Evolutionary conservation across 2,329 filamentous ascomycete genomes (phyloP).

Genomic region (Nemania bipapillata): DNA sequence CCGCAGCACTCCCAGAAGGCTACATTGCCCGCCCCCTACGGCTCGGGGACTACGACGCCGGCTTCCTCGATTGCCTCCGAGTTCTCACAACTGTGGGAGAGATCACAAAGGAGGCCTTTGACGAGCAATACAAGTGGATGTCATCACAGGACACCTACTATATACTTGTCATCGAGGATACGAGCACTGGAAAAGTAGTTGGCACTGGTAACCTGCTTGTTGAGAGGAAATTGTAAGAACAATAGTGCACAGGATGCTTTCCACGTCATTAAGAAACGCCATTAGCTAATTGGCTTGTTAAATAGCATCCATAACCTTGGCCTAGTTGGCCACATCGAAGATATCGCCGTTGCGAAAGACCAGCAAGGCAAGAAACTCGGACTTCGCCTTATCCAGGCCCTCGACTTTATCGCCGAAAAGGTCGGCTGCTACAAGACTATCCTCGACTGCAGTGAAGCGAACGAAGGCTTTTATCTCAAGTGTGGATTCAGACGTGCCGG

Average conservation of each 20-base stretch:
- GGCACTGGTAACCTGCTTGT: slow-evolving; percentile 90
- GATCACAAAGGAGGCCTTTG: slow-evolving; percentile 78
- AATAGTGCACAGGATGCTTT: not conserved
- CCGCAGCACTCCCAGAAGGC: slow-evolving; percentile 76
- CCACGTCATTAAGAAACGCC: not conserved
- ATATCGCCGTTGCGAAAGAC: slow-evolving; percentile 93
- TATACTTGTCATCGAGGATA: slow-evolving; percentile 85
- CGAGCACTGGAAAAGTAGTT: slow-evolving; percentile 72
- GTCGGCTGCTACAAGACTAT: slow-evolving; percentile 98
- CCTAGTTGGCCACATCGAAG: slow-evolving; percentile 93
- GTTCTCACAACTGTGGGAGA: slow-evolving; percentile 95
- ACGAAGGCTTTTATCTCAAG: slow-evolving; percentile 98
- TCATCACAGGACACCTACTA: slow-evolving; percentile 80
- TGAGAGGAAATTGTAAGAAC: slow-evolving; percentile 87
- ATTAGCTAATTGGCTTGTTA: slow-evolving; percentile 24
- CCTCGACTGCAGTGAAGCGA: slow-evolving; percentile 93
- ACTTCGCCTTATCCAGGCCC: slow-evolving; percentile 88
- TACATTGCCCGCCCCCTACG: slow-evolving; percentile 86
- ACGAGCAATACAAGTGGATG: slow-evolving; percentile 85
- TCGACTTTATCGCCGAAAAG: slow-evolving; percentile 87
- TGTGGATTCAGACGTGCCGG: slow-evolving; percentile 94
- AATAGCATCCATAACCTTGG: slow-evolving; percentile 80
- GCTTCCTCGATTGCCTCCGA: slow-evolving; percentile 90
- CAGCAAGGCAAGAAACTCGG: slow-evolving; percentile 98
- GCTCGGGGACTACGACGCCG: slow-evolving; percentile 78